Conservation (phyloP, 306 rosid genomes). For the Bauhinia variegata region DNA sequence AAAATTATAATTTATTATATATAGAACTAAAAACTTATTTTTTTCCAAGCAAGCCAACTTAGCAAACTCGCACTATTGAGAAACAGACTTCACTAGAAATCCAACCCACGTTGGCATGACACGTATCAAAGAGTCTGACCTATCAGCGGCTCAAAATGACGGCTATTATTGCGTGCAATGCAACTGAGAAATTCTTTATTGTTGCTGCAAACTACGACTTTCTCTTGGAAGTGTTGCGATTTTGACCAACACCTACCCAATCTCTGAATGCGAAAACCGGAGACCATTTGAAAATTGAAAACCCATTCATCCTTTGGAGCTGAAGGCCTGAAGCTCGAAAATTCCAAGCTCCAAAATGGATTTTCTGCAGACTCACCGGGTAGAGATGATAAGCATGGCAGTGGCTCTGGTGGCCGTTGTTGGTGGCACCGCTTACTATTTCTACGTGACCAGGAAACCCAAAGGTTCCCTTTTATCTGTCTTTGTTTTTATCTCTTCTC, state of each 20-base stretch:
- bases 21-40: too few relatives aligned
- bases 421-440: constrained; percentile 63
- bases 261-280: not conserved
- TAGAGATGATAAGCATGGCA: constrained; percentile 53
- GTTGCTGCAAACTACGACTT: too few relatives aligned
- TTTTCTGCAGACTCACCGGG: constrained; percentile 44
- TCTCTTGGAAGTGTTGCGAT: not conserved
- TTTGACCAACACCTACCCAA: not conserved
- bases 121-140: constrained; percentile 1
- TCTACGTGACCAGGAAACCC: constrained; percentile 59
- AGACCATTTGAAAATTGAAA: not conserved
- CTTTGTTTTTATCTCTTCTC: not conserved
- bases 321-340: not conserved
- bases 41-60: too few relatives aligned
- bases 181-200: too few relatives aligned
- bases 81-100: too few relatives aligned
- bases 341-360: constrained; percentile 41
- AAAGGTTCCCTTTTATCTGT: constrained; percentile 39
- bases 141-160: too few relatives aligned
- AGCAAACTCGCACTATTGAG: too few relatives aligned
- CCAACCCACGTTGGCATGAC: too few relatives aligned
- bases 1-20: too few relatives aligned
- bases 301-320: not conserved
- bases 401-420: constrained; percentile 58
- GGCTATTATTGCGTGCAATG: too few relatives aligned